Percentiles rank a stretch among this genome's conserved stretches.
These are phyloP conservation scores for Fomitopsis palustris DNA, from an alignment of 1,284 basidiomycete species.

Conservation along the genomic window DNA sequence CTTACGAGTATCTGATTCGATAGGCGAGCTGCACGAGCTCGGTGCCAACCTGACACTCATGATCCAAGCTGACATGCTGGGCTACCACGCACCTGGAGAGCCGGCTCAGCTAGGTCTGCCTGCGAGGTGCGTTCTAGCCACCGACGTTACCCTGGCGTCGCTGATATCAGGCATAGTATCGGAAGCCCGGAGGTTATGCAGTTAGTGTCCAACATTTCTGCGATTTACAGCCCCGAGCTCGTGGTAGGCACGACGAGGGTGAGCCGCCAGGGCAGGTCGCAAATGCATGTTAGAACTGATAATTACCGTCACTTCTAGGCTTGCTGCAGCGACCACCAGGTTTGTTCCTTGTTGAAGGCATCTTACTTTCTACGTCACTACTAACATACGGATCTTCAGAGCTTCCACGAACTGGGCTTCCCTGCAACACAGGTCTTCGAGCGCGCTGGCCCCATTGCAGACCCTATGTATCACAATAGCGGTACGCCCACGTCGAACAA, in stretches of 20 bases:
- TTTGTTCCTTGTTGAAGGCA: conserved; percentile 11
- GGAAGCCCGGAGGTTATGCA: conserved; percentile 74
- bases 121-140: conserved; percentile 38
- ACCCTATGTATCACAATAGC: conserved; percentile 86
- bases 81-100: conserved; percentile 71
- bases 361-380: no score
- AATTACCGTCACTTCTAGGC: conserved; percentile 37
- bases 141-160: neutral
- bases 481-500: conserved; percentile 36
- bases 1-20: neutral
- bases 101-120: conserved; percentile 79
- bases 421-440: conserved; percentile 82
- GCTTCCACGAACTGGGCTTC: conserved; percentile 80
- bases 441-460: conserved; percentile 75
- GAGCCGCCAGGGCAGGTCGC: conserved; percentile 17
- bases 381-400: conserved; percentile 35
- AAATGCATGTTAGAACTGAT: neutral
- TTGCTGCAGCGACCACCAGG: conserved; percentile 88
- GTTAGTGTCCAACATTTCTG: conserved; percentile 70
- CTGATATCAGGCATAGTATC: conserved; percentile 46
- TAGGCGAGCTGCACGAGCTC: conserved; percentile 52
- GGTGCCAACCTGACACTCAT: conserved; percentile 74
- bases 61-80: conserved; percentile 89
- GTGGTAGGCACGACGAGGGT: conserved; percentile 71
- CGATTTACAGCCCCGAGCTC: conserved; percentile 79